Percentiles rank a stretch among this genome's conserved stretches.
phyloP scores from a whole-genome alignment of 2,329 filamentous ascomycete genomes.

The Graphilbum fragrans region DNA sequence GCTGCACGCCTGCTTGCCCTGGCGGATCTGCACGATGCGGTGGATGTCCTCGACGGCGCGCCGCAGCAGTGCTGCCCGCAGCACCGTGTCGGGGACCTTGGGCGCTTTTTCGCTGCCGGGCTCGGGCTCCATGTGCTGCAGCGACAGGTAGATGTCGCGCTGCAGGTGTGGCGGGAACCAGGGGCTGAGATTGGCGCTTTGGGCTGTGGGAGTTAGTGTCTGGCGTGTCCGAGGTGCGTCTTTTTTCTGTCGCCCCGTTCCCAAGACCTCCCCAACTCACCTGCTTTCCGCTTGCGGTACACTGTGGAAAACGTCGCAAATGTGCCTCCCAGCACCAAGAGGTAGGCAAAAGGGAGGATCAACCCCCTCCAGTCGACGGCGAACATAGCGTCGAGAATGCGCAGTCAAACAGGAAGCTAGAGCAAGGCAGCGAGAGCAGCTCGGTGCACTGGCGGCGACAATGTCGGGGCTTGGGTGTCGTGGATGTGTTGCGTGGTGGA shows the following conservation, averaged over 20 bases:
- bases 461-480: too few species aligned
- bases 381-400: constrained; percentile 27
- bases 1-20: constrained; percentile 77
- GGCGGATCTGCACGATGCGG: constrained; percentile 78
- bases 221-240: not conserved
- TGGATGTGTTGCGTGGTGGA: too few species aligned
- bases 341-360: constrained; percentile 76
- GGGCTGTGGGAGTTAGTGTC: constrained; percentile 42
- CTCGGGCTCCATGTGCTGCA: constrained; percentile 62
- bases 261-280: constrained; percentile 32
- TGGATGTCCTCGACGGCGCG: constrained; percentile 89
- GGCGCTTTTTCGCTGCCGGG: constrained; percentile 44
- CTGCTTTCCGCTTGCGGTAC: constrained; percentile 83
- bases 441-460: too few species aligned
- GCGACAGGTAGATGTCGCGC: constrained; percentile 87
- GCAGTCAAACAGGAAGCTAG: too few species aligned
- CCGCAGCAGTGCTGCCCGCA: constrained; percentile 79
- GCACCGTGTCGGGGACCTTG: constrained; percentile 66
- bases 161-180: constrained; percentile 90
- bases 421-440: too few species aligned
- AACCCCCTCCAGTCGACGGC: constrained; percentile 72
- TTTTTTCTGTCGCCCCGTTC: not conserved
- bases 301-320: constrained; percentile 86
- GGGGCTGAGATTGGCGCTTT: constrained; percentile 75
- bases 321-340: constrained; percentile 75